Evolutionary conservation across 345 rosid species (phyloP).

Genomic region (Sisymbrium irio): DNA sequence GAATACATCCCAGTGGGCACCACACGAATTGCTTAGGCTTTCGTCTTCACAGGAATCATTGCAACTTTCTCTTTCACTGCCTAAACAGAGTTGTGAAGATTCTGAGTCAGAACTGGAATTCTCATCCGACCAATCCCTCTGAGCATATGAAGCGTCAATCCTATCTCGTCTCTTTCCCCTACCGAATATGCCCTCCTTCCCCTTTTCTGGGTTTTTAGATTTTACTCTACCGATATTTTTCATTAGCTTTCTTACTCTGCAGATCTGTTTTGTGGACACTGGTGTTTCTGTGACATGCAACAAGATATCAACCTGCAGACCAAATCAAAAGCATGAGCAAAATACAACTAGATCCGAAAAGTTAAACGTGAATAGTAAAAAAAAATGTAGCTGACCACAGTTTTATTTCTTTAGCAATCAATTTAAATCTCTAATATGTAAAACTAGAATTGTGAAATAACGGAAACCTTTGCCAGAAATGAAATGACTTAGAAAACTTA

Average conservation of each 20-base stretch:
- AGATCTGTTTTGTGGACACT: slow-evolving; percentile 74
- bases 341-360: neutral
- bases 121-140: slow-evolving; percentile 40
- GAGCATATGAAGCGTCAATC: slow-evolving; percentile 35
- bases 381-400: neutral
- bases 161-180: slow-evolving; percentile 32
- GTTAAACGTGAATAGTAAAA: neutral
- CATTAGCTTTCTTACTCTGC: slow-evolving; percentile 70
- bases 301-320: slow-evolving; percentile 79
- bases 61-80: slow-evolving; percentile 30
- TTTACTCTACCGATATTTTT: slow-evolving; percentile 28
- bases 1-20: slow-evolving; percentile 95
- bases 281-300: slow-evolving; percentile 69
- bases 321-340: slow-evolving; percentile 23
- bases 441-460: neutral
- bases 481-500: slow-evolving; percentile 29
- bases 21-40: slow-evolving; percentile 44
- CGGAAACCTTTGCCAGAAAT: neutral
- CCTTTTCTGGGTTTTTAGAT: slow-evolving; percentile 13
- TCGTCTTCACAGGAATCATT: slow-evolving; percentile 32
- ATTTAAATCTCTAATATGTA: neutral
- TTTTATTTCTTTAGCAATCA: slow-evolving; percentile 8
- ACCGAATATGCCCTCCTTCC: neutral
- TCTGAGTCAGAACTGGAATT: slow-evolving; percentile 50
- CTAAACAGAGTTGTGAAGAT: slow-evolving; percentile 34